Conservation (phyloP, 164 flowering plant species). For the Berberis thunbergii region DNA sequence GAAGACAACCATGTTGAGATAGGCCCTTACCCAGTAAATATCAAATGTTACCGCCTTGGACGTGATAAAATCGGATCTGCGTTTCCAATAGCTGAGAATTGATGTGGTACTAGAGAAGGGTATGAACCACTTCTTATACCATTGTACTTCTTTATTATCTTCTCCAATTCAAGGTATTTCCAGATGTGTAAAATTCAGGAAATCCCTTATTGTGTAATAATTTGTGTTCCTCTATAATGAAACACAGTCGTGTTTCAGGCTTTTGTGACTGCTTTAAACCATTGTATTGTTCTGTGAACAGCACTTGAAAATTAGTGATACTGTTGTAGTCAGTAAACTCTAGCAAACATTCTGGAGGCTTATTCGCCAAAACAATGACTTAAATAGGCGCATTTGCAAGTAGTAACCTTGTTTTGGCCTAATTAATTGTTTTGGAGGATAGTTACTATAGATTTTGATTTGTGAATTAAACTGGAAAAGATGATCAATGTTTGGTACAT, state of each 20-base stretch:
- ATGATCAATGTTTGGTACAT: too few species aligned
- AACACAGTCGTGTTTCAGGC: too few species aligned
- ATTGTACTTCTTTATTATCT: neutral
- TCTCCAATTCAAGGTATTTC: neutral
- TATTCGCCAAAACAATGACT: too few species aligned
- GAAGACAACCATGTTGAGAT: conserved; percentile 75
- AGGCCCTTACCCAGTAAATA: conserved; percentile 81
- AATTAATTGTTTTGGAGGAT: neutral
- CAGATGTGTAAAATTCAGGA: neutral
- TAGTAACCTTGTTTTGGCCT: neutral
- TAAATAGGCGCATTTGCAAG: neutral
- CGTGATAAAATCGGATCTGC: conserved; percentile 68
- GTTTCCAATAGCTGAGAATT: conserved; percentile 67
- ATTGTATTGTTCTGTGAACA: too few species aligned
- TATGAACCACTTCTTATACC: neutral
- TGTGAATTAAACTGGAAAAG: too few species aligned
- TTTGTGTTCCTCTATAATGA: too few species aligned
- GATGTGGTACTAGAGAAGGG: neutral
- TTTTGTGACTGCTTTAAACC: too few species aligned
- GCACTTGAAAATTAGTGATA: too few species aligned
- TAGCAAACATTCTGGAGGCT: too few species aligned
- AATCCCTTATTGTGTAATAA: too few species aligned
- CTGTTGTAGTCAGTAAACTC: too few species aligned
- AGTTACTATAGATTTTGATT: neutral
- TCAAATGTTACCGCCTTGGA: conserved; percentile 83